These are phyloP conservation scores for Hypholoma sublateritium DNA, from an alignment of 768 basidiomycete genomes.

Conservation along the genomic window DNA sequence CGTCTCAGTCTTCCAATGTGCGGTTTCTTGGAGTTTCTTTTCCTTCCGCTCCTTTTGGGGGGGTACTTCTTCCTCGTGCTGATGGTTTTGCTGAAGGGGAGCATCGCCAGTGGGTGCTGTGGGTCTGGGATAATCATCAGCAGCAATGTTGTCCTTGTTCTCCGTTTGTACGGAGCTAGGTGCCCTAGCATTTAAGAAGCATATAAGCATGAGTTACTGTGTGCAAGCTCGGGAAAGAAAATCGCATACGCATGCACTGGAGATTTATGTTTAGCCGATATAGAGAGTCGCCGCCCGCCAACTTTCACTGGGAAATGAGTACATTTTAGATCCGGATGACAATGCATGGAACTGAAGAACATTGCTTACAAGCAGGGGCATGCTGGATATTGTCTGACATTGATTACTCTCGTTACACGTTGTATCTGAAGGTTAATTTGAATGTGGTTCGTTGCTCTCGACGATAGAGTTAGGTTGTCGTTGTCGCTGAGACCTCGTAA, in stretches of 20 bases:
- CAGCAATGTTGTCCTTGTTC: constrained; percentile 24
- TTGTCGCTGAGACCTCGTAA: background rate
- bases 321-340: background rate
- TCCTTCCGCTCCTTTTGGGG: constrained; percentile 54
- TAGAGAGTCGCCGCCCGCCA: constrained; percentile 51
- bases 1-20: constrained; percentile 44
- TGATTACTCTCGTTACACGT: no score
- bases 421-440: background rate
- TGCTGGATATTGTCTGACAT: constrained; percentile 3
- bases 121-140: constrained; percentile 51
- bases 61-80: constrained; percentile 46
- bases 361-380: background rate
- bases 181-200: background rate
- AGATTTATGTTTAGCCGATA: constrained; percentile 37
- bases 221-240: no score
- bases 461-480: background rate
- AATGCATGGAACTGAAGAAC: background rate
- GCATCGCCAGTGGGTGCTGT: constrained; percentile 32
- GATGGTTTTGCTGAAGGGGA: constrained; percentile 28
- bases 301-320: constrained; percentile 38
- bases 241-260: constrained; percentile 28
- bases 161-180: constrained; percentile 11
- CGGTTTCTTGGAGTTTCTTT: constrained; percentile 45
- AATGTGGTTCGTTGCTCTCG: no score
- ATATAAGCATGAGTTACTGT: no score